Base-by-base conservation (phyloP, 108 stramenopile species). In the Schizochytrium sp. region DNA sequence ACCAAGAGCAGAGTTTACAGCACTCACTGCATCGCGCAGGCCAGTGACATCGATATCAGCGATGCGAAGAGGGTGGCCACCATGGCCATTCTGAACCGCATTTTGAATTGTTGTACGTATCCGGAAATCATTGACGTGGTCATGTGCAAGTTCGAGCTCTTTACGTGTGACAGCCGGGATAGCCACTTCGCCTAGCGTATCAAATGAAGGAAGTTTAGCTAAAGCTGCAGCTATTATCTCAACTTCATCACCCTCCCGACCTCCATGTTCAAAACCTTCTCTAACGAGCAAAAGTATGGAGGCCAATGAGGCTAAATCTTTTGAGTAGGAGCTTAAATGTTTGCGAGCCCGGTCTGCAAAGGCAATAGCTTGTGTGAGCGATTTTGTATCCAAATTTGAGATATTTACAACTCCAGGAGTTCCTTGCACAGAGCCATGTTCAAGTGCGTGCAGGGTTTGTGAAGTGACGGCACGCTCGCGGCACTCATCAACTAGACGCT, bases 401-500 rank as follows among this genome's bases (percentile, higher is more conserved):
- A 55, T 38, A 50, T 55, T 55, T 47, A 50, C 50, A 15, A 55
- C 53, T 10, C 76, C 76, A 17, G 76, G 76, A 10, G 53, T 55
- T 8, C 76, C 76, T 40, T 28, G 15, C 47, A 83, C 53, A 53
- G 17, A 7, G 45, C 76, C 76, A 42, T 83, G 28, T 10, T 55
- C 53, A 13, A 83, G 5, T 10, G 50, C 76, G 1, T 42, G 10
- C 50, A 19, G 15, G 50, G 55, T 47, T 10, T 50, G 76, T 5
- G 47, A 5, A 0, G 50, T 38, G 5, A 53, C 76, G 10, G 53
- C 13, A 10, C 76, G 47, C 76, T 83, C 76, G 12, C 76, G 76
- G 53, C 76, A 83, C 28, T 83, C 76, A 28, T 83, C 76, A 38
- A 83, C 76, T 5, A 83, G 76, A 0, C 76, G 47, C 76, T 83